Evolutionary conservation across 208 protist genomes (phyloP).

Genomic region (Herpetomonas muscarum): DNA sequence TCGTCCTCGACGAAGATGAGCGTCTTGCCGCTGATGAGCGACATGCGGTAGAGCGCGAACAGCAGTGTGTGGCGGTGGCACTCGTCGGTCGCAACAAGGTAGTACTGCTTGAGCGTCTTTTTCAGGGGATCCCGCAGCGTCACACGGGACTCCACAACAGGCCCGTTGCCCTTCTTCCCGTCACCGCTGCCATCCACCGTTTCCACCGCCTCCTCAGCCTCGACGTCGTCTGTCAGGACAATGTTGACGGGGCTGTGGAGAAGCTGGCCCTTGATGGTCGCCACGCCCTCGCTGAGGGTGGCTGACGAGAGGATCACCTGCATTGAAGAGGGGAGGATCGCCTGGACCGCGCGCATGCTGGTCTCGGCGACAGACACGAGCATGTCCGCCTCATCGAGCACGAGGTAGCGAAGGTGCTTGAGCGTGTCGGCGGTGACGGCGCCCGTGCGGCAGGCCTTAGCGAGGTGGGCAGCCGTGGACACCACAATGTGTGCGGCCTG

Average conservation of each 20-base stretch:
- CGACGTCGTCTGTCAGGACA: slow-evolving; percentile 74
- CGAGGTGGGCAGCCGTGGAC: slow-evolving; percentile 78
- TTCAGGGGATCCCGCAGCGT: slow-evolving; percentile 39
- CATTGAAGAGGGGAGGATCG: slow-evolving; percentile 70
- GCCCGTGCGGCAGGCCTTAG: slow-evolving; percentile 50
- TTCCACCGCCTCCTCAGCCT: slow-evolving; percentile 38
- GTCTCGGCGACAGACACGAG: slow-evolving; percentile 93
- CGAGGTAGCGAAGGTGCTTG: slow-evolving; percentile 68
- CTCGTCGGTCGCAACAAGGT: slow-evolving; percentile 84
- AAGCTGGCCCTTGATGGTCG: slow-evolving; percentile 90
- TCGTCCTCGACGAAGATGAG: slow-evolving; percentile 96
- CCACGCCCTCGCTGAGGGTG: slow-evolving; percentile 92
- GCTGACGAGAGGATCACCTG: slow-evolving; percentile 95
- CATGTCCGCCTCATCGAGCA: slow-evolving; percentile 97
- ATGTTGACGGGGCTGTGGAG: slow-evolving; percentile 92
- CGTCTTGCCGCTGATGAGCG: slow-evolving; percentile 92
- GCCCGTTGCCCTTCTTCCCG: slow-evolving; percentile 29
- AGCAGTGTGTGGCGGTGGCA: slow-evolving; percentile 94
- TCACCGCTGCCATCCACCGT: slow-evolving; percentile 37
- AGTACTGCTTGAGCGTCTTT: slow-evolving; percentile 78
- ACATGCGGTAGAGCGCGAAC: slow-evolving; percentile 92
- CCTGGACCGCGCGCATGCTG: slow-evolving; percentile 85
- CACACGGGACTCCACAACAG: slow-evolving; percentile 71
- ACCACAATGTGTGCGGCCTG: slow-evolving; percentile 82
- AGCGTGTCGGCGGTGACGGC: slow-evolving; percentile 53